Percentiles rank a stretch among this genome's conserved stretches.
phyloP scores from a whole-genome alignment of 2,329 filamentous ascomycete species.

The Geosmithia morbida region DNA sequence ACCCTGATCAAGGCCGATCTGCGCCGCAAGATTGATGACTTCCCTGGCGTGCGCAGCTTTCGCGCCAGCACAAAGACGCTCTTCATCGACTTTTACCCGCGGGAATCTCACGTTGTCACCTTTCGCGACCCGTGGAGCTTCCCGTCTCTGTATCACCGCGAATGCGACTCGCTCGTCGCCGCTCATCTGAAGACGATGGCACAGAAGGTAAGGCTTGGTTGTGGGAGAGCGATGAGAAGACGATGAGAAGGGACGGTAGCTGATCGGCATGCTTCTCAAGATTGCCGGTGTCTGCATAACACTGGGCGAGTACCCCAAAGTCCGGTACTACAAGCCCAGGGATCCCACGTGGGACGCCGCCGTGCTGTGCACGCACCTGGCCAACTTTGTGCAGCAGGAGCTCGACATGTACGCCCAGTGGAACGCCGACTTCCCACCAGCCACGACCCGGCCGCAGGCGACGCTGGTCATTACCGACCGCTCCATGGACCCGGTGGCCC shows the following conservation, averaged over 20 bases:
- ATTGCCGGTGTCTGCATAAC: constrained; percentile 62
- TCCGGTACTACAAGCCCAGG: constrained; percentile 75
- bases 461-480: constrained; percentile 79
- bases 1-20: constrained; percentile 54
- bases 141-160: constrained; percentile 78
- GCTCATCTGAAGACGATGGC: constrained; percentile 74
- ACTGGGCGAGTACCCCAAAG: constrained; percentile 84
- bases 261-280: constrained; percentile 7
- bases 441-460: constrained; percentile 62
- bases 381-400: constrained; percentile 82
- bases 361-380: constrained; percentile 76
- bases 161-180: constrained; percentile 71
- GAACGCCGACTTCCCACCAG: constrained; percentile 73
- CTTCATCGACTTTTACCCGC: constrained; percentile 77
- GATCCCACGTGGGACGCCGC: constrained; percentile 71
- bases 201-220: constrained; percentile 53
- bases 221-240: background rate
- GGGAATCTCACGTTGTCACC: constrained; percentile 81
- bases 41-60: constrained; percentile 51
- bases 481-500: constrained; percentile 82
- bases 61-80: constrained; percentile 73
- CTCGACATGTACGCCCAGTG: constrained; percentile 79
- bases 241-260: background rate
- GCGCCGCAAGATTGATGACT: constrained; percentile 61
- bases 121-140: constrained; percentile 96